These are phyloP conservation scores for Xylaria sp. DNA, from an alignment of 2,329 filamentous ascomycete genomes.

Conservation along the genomic window DNA sequence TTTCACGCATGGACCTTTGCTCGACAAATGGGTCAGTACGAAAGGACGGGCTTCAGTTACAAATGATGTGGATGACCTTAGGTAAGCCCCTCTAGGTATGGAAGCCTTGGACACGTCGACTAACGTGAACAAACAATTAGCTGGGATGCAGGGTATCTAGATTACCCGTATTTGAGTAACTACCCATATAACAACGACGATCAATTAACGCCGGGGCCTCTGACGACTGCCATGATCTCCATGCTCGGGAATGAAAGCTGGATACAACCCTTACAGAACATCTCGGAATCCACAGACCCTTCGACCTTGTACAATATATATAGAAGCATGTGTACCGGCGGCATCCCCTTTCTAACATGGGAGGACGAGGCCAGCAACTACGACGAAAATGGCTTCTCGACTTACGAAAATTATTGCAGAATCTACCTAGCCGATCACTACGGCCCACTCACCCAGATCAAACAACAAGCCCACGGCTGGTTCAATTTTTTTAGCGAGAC, in stretches of 20 bases:
- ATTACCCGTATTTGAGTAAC: background rate
- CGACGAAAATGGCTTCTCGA: background rate
- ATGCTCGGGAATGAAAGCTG: constrained; percentile 15
- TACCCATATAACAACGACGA: background rate
- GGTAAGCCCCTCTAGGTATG: background rate
- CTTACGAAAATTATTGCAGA: background rate
- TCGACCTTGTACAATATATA: background rate
- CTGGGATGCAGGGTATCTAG: background rate
- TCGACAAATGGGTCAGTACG: background rate
- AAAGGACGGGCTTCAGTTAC: background rate
- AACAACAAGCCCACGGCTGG: background rate
- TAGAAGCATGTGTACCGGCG: constrained; percentile 9
- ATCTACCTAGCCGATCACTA: background rate
- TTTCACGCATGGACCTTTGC: constrained; percentile 1
- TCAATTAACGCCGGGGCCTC: background rate
- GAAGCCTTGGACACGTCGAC: background rate
- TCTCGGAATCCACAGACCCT: background rate
- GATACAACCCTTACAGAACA: constrained; percentile 9
- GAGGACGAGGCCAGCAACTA: background rate
- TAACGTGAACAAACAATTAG: background rate
- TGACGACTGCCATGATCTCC: background rate
- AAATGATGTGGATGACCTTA: background rate
- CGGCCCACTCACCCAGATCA: background rate
- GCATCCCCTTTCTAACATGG: constrained; percentile 12
- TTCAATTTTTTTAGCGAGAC: background rate